phyloP scores from a whole-genome alignment of 225 moss, liverwort and hornwort species.

The Straminergon stramineum region DNA sequence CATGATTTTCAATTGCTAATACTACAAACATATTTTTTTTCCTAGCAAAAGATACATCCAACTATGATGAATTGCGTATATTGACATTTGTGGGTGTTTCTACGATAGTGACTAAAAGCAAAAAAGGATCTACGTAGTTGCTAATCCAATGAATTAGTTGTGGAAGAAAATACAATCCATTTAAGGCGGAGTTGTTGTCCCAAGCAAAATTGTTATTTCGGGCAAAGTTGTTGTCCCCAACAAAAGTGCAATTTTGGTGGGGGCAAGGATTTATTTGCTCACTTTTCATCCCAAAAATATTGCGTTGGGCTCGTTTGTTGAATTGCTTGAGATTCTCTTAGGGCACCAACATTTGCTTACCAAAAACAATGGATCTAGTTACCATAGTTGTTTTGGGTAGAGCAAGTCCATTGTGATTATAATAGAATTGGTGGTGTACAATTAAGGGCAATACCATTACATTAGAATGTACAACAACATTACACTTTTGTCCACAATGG shows the following conservation, averaged over 20 bases:
- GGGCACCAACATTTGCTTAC: not conserved
- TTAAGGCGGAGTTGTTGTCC: not conserved
- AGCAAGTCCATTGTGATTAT: not conserved
- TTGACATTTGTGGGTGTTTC: too few relatives aligned
- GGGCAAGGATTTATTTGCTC: not conserved
- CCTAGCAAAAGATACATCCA: too few relatives aligned
- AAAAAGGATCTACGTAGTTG: too few relatives aligned
- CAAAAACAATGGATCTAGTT: not conserved
- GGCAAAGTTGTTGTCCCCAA: not conserved
- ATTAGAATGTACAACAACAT: too few relatives aligned
- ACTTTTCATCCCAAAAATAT: not conserved
- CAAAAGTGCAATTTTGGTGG: not conserved
- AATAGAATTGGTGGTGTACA: not conserved
- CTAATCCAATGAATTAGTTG: not conserved
- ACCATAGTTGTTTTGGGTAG: fast-evolving
- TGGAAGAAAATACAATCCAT: too few relatives aligned
- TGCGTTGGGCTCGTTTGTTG: fast-evolving
- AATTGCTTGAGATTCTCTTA: fast-evolving
- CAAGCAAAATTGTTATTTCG: not conserved
- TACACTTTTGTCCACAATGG: not conserved
- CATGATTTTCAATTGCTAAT: too few relatives aligned
- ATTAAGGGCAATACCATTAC: not conserved
- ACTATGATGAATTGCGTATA: too few relatives aligned
- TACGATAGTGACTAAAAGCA: too few relatives aligned
- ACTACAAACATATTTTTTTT: too few relatives aligned